Percentiles rank a stretch among this genome's conserved stretches.
phyloP scores from a whole-genome alignment of 192 early-diverging fungal species.

The Lunasporangiospora selenospora region DNA sequence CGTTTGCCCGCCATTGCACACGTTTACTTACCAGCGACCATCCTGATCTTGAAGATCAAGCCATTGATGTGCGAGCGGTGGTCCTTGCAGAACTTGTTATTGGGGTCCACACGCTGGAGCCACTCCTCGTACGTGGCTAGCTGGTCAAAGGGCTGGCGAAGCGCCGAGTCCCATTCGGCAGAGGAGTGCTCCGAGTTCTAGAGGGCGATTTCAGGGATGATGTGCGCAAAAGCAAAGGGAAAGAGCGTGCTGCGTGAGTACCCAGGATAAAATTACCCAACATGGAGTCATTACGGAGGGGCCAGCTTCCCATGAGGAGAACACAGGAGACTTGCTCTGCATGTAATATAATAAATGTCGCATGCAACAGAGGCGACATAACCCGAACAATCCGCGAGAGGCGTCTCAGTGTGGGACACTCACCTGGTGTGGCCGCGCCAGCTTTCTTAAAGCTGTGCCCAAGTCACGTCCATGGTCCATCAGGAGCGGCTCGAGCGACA shows the following conservation, averaged over 20 bases:
- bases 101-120: conserved; percentile 35
- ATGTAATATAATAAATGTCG: no score
- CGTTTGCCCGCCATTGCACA: no score
- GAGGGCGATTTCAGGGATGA: no score
- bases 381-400: no score
- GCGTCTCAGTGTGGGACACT: no score
- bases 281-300: no score
- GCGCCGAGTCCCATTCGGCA: conserved; percentile 38
- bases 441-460: conserved; percentile 30
- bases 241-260: no score
- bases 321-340: no score
- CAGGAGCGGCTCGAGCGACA: conserved; percentile 32
- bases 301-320: no score
- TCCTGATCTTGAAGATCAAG: conserved; percentile 37
- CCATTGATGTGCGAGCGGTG: conserved; percentile 17
- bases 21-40: conserved; percentile 22
- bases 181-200: conserved; percentile 40
- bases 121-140: conserved; percentile 35
- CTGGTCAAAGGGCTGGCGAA: conserved; percentile 39
- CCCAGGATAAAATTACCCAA: no score
- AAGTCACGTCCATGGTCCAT: conserved; percentile 32
- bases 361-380: no score
- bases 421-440: conserved; percentile 40
- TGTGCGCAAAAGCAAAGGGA: no score
- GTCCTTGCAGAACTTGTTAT: conserved; percentile 20